phyloP scores from a whole-genome alignment of 176 grass and related monocot genomes.

The Phoenix roebelenii region DNA sequence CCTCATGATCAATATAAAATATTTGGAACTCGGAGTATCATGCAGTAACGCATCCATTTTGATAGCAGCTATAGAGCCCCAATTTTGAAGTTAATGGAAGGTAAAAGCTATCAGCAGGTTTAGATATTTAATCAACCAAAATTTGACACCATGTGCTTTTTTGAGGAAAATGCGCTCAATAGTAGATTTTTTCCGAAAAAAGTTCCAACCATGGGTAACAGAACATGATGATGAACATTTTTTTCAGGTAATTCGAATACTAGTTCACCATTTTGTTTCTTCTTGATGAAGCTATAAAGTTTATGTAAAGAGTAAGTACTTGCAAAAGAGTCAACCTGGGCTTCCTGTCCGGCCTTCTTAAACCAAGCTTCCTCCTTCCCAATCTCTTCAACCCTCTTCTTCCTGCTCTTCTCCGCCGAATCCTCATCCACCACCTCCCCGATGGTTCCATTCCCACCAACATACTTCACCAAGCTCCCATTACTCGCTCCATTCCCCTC shows the following conservation, averaged over 20 bases:
- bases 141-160: too few relatives aligned
- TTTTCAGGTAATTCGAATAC: too few relatives aligned
- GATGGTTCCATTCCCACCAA: conserved; percentile 1
- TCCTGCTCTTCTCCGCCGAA: conserved; percentile 56
- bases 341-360: conserved; percentile 27
- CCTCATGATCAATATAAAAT: too few relatives aligned
- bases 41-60: too few relatives aligned
- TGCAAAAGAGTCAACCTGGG: conserved; percentile 29
- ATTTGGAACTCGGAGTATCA: too few relatives aligned
- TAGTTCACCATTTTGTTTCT: too few relatives aligned
- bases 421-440: background rate
- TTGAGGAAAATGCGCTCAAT: too few relatives aligned
- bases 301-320: background rate
- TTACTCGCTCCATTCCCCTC: conserved; percentile 13
- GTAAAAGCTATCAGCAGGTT: background rate
- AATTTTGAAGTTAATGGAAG: background rate
- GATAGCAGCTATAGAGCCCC: too few relatives aligned
- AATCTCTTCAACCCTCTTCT: conserved; percentile 82
- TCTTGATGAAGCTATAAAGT: too few relatives aligned
- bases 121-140: background rate
- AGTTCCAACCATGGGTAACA: too few relatives aligned
- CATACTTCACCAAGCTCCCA: conserved; percentile 17
- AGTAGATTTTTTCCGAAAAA: too few relatives aligned
- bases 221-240: too few relatives aligned
- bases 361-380: conserved; percentile 91